These are phyloP conservation scores for Pichia kudriavzevii DNA, from an alignment of 1,139 yeast genomes.

Conservation along the genomic window DNA sequence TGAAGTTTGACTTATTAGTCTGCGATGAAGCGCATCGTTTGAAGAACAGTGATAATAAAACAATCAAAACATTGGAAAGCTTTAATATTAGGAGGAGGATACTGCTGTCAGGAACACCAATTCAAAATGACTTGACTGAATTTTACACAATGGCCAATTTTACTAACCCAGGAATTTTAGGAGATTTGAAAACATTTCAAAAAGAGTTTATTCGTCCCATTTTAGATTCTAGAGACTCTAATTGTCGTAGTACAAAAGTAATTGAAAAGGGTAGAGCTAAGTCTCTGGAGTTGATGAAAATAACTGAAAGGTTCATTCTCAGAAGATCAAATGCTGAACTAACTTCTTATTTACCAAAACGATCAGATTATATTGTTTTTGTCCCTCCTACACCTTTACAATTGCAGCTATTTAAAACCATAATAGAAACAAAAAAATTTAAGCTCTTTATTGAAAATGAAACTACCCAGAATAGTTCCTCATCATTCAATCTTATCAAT, in stretches of 20 bases:
- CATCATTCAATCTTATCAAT: conserved; percentile 64
- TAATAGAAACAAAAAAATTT: conserved; percentile 33
- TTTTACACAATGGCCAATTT: conserved; percentile 77
- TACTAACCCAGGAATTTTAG: conserved; percentile 76
- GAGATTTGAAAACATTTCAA: conserved; percentile 55
- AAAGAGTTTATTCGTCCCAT: conserved; percentile 66
- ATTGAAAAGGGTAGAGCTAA: conserved; percentile 52
- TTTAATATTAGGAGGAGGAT: conserved; percentile 53
- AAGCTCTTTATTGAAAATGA: conserved; percentile 8
- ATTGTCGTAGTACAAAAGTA: conserved; percentile 46
- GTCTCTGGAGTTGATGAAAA: conserved; percentile 51
- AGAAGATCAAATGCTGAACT: conserved; percentile 66
- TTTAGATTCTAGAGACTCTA: conserved; percentile 61
- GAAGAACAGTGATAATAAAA: conserved; percentile 64
- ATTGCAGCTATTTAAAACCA: conserved; percentile 42
- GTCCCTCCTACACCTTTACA: conserved; percentile 70
- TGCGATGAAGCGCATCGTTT: conserved; percentile 96
- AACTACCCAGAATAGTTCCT: conserved; percentile 18
- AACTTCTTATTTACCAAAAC: conserved; percentile 62
- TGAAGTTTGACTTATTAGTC: conserved; percentile 61
- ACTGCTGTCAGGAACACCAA: conserved; percentile 85
- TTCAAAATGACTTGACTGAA: conserved; percentile 84
- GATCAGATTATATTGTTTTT: conserved; percentile 72
- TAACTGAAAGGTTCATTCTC: conserved; percentile 62
- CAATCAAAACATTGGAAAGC: conserved; percentile 51